Percentiles rank a stretch among this genome's conserved stretches.
Conservation (phyloP, 495 filamentous ascomycete genomes). For the Lophiotrema nucula region DNA sequence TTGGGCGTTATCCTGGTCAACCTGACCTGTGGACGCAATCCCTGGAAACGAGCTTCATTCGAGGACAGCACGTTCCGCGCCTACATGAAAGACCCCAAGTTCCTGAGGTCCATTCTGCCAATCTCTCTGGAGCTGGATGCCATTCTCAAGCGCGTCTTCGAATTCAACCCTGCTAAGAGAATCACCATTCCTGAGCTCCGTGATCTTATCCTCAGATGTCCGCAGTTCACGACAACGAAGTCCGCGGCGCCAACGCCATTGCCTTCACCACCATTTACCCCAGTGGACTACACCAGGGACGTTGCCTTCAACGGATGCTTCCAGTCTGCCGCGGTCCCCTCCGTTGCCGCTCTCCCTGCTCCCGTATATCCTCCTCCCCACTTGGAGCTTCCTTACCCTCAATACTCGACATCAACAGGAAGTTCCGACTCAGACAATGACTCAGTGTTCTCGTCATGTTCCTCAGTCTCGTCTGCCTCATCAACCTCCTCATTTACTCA, state of each 20-base stretch:
- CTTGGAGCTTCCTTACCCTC: slow-evolving; percentile 25
- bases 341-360: slow-evolving; percentile 26
- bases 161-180: slow-evolving; percentile 78
- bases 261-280: slow-evolving; percentile 32
- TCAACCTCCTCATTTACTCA: slow-evolving; percentile 34
- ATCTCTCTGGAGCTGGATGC: slow-evolving; percentile 85
- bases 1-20: slow-evolving; percentile 97
- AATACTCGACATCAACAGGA: slow-evolving; percentile 31
- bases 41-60: slow-evolving; percentile 91
- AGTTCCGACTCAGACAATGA: slow-evolving; percentile 36
- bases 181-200: slow-evolving; percentile 83
- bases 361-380: slow-evolving; percentile 13
- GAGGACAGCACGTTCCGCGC: slow-evolving; percentile 96
- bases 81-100: slow-evolving; percentile 79
- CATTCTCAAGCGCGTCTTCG: slow-evolving; percentile 87
- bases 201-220: slow-evolving; percentile 71
- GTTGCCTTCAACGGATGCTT: slow-evolving; percentile 30
- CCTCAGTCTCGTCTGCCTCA: slow-evolving; percentile 35
- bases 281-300: slow-evolving; percentile 34
- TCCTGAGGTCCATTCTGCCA: slow-evolving; percentile 90
- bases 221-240: slow-evolving; percentile 60
- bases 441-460: slow-evolving; percentile 35
- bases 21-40: slow-evolving; percentile 95
- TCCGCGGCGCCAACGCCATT: slow-evolving; percentile 28
- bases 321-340: slow-evolving; percentile 19